A percentile compares a stretch with the other conserved stretches of the same genome.
These are phyloP conservation scores for Aureobasidium namibiae DNA, from an alignment of 2,329 filamentous ascomycete species.

Conservation along the genomic window DNA sequence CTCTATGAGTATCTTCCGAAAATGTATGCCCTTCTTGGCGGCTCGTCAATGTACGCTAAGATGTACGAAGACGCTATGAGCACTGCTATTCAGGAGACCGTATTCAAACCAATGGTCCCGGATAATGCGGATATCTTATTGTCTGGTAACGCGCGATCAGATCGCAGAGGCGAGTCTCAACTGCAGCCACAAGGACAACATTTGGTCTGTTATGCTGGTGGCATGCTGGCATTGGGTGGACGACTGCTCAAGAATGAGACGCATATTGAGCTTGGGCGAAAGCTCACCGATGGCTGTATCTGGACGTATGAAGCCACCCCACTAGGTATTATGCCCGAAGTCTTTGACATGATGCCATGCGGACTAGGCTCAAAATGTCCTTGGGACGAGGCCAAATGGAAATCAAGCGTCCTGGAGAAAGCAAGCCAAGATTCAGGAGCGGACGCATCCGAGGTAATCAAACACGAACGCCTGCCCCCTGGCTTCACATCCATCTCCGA, in stretches of 20 bases:
- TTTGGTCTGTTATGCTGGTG: slow-evolving; percentile 61
- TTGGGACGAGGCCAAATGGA: slow-evolving; percentile 38
- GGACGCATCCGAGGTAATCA: slow-evolving; percentile 23
- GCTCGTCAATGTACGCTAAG: slow-evolving; percentile 20
- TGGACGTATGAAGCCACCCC: slow-evolving; percentile 52
- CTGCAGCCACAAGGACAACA: slow-evolving; percentile 45
- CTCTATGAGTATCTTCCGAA: slow-evolving; percentile 28
- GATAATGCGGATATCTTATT: slow-evolving; percentile 39
- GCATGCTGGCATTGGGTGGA: slow-evolving; percentile 60
- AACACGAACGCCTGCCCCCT: slow-evolving; percentile 37
- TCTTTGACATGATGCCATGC: slow-evolving; percentile 42
- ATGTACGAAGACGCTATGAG: slow-evolving; percentile 41
- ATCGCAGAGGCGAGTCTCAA: slow-evolving; percentile 12
- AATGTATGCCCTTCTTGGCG: slow-evolving; percentile 21
- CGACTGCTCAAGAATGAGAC: slow-evolving; percentile 48
- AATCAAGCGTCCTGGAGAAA: slow-evolving; percentile 30
- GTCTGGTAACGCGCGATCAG: slow-evolving; percentile 36
- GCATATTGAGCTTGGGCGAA: slow-evolving; percentile 35
- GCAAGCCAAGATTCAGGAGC: slow-evolving; percentile 21
- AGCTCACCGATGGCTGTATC: slow-evolving; percentile 55
- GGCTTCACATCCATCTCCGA: slow-evolving; percentile 51
- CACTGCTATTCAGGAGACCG: slow-evolving; percentile 40
- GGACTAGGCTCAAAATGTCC: slow-evolving; percentile 26
- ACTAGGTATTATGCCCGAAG: slow-evolving; percentile 54
- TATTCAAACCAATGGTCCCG: slow-evolving; percentile 25